phyloP scores from a whole-genome alignment of 345 rosid genomes.

The Limnanthes douglasii region DNA sequence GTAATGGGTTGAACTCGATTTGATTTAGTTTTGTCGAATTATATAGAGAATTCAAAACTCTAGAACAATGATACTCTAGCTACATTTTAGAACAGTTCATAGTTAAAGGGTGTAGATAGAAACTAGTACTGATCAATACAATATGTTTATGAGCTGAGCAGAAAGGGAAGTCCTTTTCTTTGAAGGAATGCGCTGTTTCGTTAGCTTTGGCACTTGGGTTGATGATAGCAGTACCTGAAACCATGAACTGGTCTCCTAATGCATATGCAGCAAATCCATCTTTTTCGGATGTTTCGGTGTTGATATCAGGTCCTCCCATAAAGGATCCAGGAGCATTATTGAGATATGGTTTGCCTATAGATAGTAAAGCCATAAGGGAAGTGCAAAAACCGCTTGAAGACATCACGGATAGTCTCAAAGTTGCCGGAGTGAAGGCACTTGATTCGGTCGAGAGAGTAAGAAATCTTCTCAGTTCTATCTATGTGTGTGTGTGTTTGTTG shows the following conservation, averaged over 20 bases:
- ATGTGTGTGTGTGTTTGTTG: neutral
- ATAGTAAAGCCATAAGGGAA: constrained; percentile 80
- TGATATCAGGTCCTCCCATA: constrained; percentile 93
- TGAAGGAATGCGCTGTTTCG: constrained; percentile 75
- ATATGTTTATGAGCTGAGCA: constrained; percentile 14
- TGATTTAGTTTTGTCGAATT: neutral
- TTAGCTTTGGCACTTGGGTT: constrained; percentile 58
- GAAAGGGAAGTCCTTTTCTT: constrained; percentile 31
- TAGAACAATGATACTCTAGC: neutral
- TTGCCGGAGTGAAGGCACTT: constrained; percentile 76
- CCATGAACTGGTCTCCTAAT: constrained; percentile 21
- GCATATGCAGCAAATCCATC: constrained; percentile 42
- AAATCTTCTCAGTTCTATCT: neutral
- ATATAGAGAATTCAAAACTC: neutral
- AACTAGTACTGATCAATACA: neutral
- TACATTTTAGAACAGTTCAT: neutral
- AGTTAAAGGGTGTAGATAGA: no score
- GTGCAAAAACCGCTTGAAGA: constrained; percentile 96
- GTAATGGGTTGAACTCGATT: neutral
- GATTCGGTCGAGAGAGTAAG: constrained; percentile 90
- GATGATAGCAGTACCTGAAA: constrained; percentile 39
- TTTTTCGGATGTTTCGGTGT: constrained; percentile 57
- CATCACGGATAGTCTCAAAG: constrained; percentile 82
- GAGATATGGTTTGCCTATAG: constrained; percentile 81
- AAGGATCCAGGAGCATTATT: constrained; percentile 82